phyloP scores from a whole-genome alignment of 495 filamentous ascomycete species.

The Penicillium diatomitis region DNA sequence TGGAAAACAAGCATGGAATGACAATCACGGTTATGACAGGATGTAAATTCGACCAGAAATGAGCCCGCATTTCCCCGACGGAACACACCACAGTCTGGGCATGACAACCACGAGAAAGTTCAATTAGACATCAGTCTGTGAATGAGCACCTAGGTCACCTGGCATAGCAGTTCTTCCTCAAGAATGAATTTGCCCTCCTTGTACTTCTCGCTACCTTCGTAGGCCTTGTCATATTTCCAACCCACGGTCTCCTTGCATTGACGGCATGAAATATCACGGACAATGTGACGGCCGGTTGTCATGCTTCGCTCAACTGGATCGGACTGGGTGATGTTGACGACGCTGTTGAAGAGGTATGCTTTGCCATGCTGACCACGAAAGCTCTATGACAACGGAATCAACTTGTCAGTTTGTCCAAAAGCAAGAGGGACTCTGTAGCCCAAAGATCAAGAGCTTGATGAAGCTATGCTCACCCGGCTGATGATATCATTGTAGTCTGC shows the following conservation, averaged over 20 bases:
- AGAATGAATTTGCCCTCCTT: conserved; percentile 98
- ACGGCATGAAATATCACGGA: conserved; percentile 82
- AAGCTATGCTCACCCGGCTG: conserved; percentile 58
- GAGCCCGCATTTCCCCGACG: no score
- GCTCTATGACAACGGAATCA: conserved; percentile 47
- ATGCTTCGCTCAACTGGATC: conserved; percentile 90
- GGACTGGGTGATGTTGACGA: conserved; percentile 78
- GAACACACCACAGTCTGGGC: no score
- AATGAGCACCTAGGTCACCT: conserved; percentile 44
- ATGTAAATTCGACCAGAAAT: no score
- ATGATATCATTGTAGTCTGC: conserved; percentile 94
- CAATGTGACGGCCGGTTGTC: conserved; percentile 94
- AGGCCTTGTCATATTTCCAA: conserved; percentile 99
- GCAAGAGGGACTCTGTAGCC: no score
- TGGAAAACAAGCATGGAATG: no score
- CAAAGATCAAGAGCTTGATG: conserved; percentile 3
- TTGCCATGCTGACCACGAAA: conserved; percentile 99
- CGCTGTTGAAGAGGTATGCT: conserved; percentile 89
- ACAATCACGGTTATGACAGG: no score
- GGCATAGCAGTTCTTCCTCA: conserved; percentile 82
- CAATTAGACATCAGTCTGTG: neutral
- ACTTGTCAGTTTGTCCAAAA: conserved; percentile 6
- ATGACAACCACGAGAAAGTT: neutral
- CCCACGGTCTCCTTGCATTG: conserved; percentile 89
- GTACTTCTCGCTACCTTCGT: conserved; percentile 85